Base-by-base conservation (phyloP, 768 basidiomycete genomes). In the Boletus huronensis region DNA sequence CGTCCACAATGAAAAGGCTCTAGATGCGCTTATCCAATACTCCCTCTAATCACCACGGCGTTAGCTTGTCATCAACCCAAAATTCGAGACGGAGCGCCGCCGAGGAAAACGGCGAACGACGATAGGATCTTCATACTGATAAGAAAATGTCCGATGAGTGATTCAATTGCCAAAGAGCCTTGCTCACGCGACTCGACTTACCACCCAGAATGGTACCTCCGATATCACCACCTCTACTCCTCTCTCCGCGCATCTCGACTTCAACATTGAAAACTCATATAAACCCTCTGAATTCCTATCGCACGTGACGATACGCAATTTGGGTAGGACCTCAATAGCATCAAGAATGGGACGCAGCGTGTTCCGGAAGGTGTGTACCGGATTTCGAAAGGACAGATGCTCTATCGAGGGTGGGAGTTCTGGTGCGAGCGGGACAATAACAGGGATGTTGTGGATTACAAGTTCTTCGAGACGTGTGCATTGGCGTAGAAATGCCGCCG, bases 401-500 rank as follows among this genome's bases (percentile, higher is more conserved):
- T 78, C 70, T 31, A 80, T 60, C 2, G 73, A 67, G 10, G 52
- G 52, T 6, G 79, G 73, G 8, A 80, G 67, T 5, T 54, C 52
- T 9, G 48, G 58, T 3, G 52, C 67, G 19, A 79, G 65, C 0
- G 67, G 64, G 26, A 74, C 48, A 13, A 75, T 44, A 1, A 60
- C 63, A 5, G 77, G 75, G 3, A 77, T 52, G 39, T 67, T 74
- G 34, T 72, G 64, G 17, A 79, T 44, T 16, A 74, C 54, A 13
- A 80, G 57, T 50, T 80, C 79, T 52, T 74, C 63, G 16, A 80
- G 69, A 38, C 62, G 65, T 0, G 64, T 68, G 60, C 77, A 80
- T 23, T 62, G 58, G 26, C 58, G 61, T 19, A 79, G 49, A 29
- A 78, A 60, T n/a, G 64, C 60, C 4, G 70, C 66, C 7, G 72